Evolutionary conservation across 108 stramenopile species (phyloP).

Genomic region (Pseudonitzschia multiseries): DNA sequence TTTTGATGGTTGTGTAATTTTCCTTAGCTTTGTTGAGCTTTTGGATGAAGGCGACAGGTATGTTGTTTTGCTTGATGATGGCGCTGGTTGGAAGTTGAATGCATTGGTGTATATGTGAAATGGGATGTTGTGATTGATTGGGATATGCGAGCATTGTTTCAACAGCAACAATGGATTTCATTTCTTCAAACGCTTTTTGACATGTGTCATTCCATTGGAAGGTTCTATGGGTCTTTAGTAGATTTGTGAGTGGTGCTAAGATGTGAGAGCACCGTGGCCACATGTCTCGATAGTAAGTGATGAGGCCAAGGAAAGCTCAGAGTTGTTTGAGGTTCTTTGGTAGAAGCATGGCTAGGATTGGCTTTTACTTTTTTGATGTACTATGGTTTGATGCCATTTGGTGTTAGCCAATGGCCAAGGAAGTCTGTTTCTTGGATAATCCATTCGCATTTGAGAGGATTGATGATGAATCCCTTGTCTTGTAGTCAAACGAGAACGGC

Average conservation of each 20-base stretch:
- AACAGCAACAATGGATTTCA: slow-evolving; percentile 35
- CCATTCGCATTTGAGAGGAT: too few species aligned
- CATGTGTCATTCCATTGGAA: too few species aligned
- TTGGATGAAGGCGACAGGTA: slow-evolving; percentile 41
- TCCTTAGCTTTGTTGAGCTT: slow-evolving; percentile 39
- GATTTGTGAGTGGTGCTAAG: slow-evolving; percentile 46
- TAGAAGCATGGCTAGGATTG: slow-evolving; percentile 24
- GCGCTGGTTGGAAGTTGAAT: slow-evolving; percentile 32
- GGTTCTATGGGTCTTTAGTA: slow-evolving; percentile 17
- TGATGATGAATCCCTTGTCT: too few species aligned
- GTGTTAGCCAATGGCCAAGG: too few species aligned
- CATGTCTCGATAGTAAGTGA: slow-evolving; percentile 56
- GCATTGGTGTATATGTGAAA: slow-evolving; percentile 44
- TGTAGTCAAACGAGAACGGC: too few species aligned
- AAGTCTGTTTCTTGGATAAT: too few species aligned
- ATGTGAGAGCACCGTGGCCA: slow-evolving; percentile 37
- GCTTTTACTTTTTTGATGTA: slow-evolving; percentile 43
- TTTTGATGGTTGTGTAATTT: slow-evolving; percentile 38
- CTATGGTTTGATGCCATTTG: slow-evolving; percentile 36
- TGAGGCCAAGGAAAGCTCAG: slow-evolving; percentile 34
- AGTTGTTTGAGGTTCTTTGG: slow-evolving; percentile 33
- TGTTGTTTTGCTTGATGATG: slow-evolving; percentile 40
- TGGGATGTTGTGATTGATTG: slow-evolving; percentile 27
- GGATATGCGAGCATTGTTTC: slow-evolving; percentile 49
- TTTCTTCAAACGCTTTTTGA: too few species aligned